phyloP scores from a whole-genome alignment of 176 grass and related monocot genomes.

The Melocanna baccifera region DNA sequence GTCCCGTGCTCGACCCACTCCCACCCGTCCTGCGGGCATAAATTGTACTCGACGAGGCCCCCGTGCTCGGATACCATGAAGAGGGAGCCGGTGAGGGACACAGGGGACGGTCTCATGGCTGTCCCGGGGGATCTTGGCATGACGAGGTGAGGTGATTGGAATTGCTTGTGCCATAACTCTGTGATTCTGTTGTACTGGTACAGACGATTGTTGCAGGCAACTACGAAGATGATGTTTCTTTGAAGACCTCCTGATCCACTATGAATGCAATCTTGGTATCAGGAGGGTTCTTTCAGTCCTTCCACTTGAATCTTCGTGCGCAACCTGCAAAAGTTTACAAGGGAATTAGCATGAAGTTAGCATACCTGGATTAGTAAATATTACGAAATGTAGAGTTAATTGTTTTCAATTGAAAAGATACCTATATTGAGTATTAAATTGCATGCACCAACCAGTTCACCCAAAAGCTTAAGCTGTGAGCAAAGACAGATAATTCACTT shows the following conservation, averaged over 20 bases:
- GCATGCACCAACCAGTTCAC: no score
- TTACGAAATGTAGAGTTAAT: background rate
- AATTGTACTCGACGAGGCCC: constrained; percentile 84
- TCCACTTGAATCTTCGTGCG: constrained; percentile 83
- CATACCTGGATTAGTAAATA: background rate
- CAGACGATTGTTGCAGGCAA: constrained; percentile 60
- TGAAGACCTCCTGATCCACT: constrained; percentile 81
- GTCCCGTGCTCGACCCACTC: constrained; percentile 95
- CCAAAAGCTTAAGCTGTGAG: no score
- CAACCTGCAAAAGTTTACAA: constrained; percentile 48
- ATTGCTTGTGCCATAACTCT: constrained; percentile 87
- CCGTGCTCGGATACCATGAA: constrained; percentile 90
- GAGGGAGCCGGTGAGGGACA: constrained; percentile 64
- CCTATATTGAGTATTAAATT: no score
- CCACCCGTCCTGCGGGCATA: constrained; percentile 69
- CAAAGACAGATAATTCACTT: no score
- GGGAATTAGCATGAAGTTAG: background rate
- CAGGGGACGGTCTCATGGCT: constrained; percentile 58
- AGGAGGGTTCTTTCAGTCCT: constrained; percentile 77
- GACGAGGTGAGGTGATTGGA: constrained; percentile 87
- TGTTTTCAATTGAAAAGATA: background rate
- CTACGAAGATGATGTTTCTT: constrained; percentile 73
- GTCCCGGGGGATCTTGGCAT: constrained; percentile 74
- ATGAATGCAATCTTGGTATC: constrained; percentile 86
- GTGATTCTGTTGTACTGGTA: constrained; percentile 98